Evolutionary conservation across 306 rosid species (phyloP), one percentile per base, ranked within the genome.

Genomic region (Hippophae rhamnoides): DNA sequence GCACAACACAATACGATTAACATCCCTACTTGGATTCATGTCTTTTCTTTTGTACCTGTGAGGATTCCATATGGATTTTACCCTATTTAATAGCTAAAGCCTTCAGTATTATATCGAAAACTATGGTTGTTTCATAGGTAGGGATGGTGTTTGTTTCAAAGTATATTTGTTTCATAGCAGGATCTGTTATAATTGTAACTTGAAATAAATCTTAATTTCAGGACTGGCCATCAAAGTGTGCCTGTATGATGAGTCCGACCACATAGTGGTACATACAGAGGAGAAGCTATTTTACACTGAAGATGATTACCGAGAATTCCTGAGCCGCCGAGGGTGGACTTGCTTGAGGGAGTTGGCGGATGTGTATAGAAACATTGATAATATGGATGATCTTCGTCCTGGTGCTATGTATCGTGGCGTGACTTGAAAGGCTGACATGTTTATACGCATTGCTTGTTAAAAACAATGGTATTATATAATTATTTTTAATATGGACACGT

Each of bases 371-470:
- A 83, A 76, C 72, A 85, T 87, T 18, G 95, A 87, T 52, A 87
- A 81, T 56, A 76, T 90, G 89, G 98, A 87, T 71, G 95, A 90
- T 73, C 95, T 90, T 65, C 86, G 89, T 31, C 92, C 92, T 38
- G 95, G 87, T 71, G 95, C 86, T 47, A 76, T 85, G 46, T 90
- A 87, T 48, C 94, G 95, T 13, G 97, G 97, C 44, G 75, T 79
- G 63, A 84, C 55, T 72, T 90, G 84, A 90, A 76, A 8, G 54
- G 45, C 48, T 13, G 56, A 11, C 23, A 18, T 18, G 23, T 13
- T 27, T 54, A 13, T 12, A 49, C 11, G 53, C 53, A 13, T 8
- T 49, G 18, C 53, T 46, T 1, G 6, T 46, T 3, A 4, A 46
- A 12, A 18, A 18, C 9, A 46, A 46, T 9, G 10, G 13, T 46